phyloP scores from a whole-genome alignment of 2,329 filamentous ascomycete species.

The Beauveria varroae region DNA sequence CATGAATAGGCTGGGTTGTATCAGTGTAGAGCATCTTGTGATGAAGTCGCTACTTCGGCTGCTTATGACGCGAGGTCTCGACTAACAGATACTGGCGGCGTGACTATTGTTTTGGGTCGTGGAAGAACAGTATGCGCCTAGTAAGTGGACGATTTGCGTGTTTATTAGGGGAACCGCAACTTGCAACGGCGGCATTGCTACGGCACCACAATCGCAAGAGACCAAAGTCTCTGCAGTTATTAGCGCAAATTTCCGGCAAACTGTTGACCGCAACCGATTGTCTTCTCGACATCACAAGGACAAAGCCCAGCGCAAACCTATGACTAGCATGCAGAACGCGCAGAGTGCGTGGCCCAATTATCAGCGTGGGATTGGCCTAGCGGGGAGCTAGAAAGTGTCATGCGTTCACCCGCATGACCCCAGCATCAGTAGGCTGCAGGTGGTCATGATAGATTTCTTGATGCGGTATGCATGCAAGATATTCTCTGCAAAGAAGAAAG shows the following conservation, averaged over 20 bases:
- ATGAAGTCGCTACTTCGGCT: too few species aligned
- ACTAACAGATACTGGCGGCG: too few species aligned
- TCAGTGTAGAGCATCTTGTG: too few species aligned
- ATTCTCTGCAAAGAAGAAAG: background rate
- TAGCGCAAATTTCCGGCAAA: background rate
- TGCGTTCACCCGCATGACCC: slow-evolving; percentile 9
- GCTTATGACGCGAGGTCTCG: too few species aligned
- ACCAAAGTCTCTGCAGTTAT: background rate
- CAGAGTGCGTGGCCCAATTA: slow-evolving; percentile 5
- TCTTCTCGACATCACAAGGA: slow-evolving; percentile 1
- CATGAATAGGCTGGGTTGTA: too few species aligned
- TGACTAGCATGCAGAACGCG: slow-evolving; percentile 6
- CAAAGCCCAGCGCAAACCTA: background rate
- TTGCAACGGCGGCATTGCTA: too few species aligned
- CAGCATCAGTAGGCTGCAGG: slow-evolving; percentile 5
- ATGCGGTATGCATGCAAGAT: background rate
- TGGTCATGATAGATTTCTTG: background rate
- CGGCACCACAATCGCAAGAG: too few species aligned
- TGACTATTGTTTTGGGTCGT: too few species aligned
- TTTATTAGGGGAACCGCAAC: too few species aligned
- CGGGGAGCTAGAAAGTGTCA: slow-evolving; percentile 7
- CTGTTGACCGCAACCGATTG: background rate
- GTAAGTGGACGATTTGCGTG: too few species aligned
- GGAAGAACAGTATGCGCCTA: too few species aligned
- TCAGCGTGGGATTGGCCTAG: background rate